A percentile compares a stretch with the other conserved stretches of the same genome.
phyloP scores from a whole-genome alignment of 306 rosid genomes.

The Lupinus albus region DNA sequence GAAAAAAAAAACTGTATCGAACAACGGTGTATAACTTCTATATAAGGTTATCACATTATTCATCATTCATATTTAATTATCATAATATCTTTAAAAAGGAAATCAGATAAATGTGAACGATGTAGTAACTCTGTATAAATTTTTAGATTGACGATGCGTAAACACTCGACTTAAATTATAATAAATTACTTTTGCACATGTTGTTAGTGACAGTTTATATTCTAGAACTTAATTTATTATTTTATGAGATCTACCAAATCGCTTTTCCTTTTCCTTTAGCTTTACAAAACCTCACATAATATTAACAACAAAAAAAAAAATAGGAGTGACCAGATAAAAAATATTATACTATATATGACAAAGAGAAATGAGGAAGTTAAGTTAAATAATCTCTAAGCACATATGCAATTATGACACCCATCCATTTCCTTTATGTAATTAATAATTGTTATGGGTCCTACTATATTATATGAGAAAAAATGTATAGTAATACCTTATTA shows the following conservation, averaged over 20 bases:
- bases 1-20: no score
- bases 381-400: neutral
- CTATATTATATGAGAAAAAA: neutral
- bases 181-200: neutral
- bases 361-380: neutral
- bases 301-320: no score
- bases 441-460: constrained; percentile 10
- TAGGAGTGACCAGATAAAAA: neutral
- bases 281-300: neutral
- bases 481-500: no score
- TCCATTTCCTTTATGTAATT: neutral
- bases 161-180: neutral
- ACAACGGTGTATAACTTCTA: no score
- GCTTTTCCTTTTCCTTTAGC: neutral
- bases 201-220: neutral
- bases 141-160: no score
- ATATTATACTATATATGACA: neutral
- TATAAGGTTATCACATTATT: no score
- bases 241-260: neutral
- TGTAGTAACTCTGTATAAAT: no score
- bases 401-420: constrained; percentile 21
- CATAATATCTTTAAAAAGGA: no score
- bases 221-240: neutral
- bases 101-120: no score
- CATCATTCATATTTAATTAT: no score